These are phyloP conservation scores for Dillenia turbinata DNA, from an alignment of 164 flowering plant species.

Conservation along the genomic window DNA sequence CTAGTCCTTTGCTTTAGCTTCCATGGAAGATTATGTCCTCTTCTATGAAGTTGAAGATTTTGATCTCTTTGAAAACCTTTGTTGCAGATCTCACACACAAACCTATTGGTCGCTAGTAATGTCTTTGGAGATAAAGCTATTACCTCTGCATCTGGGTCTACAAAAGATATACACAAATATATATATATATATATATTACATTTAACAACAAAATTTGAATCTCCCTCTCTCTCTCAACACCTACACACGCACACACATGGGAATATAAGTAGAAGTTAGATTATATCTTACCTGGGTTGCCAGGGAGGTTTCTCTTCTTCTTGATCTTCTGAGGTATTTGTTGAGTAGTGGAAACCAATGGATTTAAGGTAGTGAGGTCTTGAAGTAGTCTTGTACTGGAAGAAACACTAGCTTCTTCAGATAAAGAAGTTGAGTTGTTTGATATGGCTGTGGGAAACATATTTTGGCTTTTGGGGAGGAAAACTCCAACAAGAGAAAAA, in stretches of 20 bases:
- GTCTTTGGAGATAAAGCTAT: slow-evolving; percentile 83
- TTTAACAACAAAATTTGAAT: not conserved
- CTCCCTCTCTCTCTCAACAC: not conserved
- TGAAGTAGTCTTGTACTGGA: slow-evolving; percentile 38
- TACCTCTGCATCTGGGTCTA: slow-evolving; percentile 96
- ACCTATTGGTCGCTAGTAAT: slow-evolving; percentile 77
- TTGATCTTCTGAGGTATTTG: slow-evolving; percentile 41
- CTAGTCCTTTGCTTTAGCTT: slow-evolving; percentile 73
- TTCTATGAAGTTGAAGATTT: slow-evolving; percentile 87
- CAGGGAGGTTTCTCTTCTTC: slow-evolving; percentile 84
- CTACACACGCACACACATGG: not conserved
- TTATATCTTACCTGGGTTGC: slow-evolving; percentile 67
- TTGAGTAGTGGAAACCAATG: slow-evolving; percentile 23
- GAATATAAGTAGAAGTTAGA: not conserved
- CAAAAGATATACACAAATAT: not conserved
- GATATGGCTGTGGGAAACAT: slow-evolving; percentile 57
- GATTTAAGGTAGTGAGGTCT: slow-evolving; percentile 37
- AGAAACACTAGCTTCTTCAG: slow-evolving; percentile 67
- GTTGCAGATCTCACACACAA: slow-evolving; percentile 92
- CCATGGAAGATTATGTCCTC: slow-evolving; percentile 98
- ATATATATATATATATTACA: too few relatives aligned
- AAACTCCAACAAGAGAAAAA: slow-evolving; percentile 23
- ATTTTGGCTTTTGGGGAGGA: slow-evolving; percentile 12
- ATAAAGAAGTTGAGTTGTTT: slow-evolving; percentile 55
- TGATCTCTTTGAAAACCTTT: slow-evolving; percentile 97